These are phyloP conservation scores for Chenopodium formosanum DNA, from an alignment of 148 eudicot genomes.

Conservation along the genomic window DNA sequence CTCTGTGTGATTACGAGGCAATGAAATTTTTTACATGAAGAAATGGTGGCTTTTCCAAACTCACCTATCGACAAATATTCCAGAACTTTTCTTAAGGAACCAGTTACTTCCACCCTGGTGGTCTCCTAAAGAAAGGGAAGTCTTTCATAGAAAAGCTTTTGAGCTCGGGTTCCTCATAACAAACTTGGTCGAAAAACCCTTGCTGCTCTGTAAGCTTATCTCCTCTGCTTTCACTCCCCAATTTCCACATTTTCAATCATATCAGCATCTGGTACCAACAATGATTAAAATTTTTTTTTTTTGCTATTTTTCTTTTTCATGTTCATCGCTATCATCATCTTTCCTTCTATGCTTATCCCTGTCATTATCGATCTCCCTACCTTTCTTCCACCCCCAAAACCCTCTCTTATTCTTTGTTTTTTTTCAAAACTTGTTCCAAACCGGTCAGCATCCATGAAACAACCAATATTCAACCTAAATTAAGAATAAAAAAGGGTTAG, in stretches of 20 bases:
- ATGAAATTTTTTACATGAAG: slow-evolving; percentile 17
- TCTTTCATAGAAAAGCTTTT: no score
- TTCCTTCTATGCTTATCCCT: slow-evolving; percentile 38
- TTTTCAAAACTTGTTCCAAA: slow-evolving; percentile 41
- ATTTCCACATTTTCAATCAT: slow-evolving; percentile 98
- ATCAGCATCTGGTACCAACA: slow-evolving; percentile 64
- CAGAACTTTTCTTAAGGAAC: slow-evolving; percentile 47
- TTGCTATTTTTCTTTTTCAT: slow-evolving; percentile 41
- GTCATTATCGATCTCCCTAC: slow-evolving; percentile 34
- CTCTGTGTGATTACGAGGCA: no score
- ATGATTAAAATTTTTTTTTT: slow-evolving; percentile 33
- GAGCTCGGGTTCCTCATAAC: no score
- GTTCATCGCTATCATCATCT: slow-evolving; percentile 29
- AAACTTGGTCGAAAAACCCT: slow-evolving; percentile 20
- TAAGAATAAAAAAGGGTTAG: not conserved
- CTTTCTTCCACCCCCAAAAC: slow-evolving; percentile 15
- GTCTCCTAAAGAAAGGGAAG: no score
- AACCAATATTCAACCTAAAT: slow-evolving; percentile 20
- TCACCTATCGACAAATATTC: slow-evolving; percentile 79
- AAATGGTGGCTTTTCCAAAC: slow-evolving; percentile 2
- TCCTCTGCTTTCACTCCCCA: slow-evolving; percentile 90
- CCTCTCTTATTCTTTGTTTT: slow-evolving; percentile 43
- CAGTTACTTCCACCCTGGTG: no score
- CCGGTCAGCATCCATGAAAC: slow-evolving; percentile 26
- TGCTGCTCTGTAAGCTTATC: slow-evolving; percentile 85